Conservation (phyloP, 352 stramenopile species). For the Phytophthora ramorum region DNA sequence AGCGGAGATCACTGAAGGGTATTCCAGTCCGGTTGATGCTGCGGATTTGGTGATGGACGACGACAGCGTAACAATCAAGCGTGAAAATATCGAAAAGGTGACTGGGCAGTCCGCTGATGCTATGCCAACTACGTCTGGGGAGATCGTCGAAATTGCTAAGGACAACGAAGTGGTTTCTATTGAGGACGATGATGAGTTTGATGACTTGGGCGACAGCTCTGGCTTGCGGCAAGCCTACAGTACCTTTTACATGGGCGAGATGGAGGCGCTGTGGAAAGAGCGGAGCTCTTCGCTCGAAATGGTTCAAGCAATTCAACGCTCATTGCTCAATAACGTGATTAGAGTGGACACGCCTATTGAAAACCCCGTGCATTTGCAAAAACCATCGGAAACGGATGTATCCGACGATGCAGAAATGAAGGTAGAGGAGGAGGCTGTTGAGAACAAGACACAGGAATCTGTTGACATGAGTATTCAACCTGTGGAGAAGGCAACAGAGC, state of each 20-base stretch:
- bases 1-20: slow-evolving; percentile 17
- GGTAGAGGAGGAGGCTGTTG: slow-evolving; percentile 16
- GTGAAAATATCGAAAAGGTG: slow-evolving; percentile 49
- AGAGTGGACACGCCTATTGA: slow-evolving; percentile 4
- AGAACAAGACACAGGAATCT: slow-evolving; percentile 6
- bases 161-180: slow-evolving; percentile 7
- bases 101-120: slow-evolving; percentile 13
- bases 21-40: slow-evolving; percentile 13
- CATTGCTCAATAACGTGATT: slow-evolving; percentile 43
- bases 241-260: slow-evolving; percentile 83
- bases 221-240: slow-evolving; percentile 72
- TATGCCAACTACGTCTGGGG: not conserved
- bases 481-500: slow-evolving; percentile 8
- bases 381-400: not conserved
- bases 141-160: slow-evolving; percentile 32
- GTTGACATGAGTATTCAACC: slow-evolving; percentile 11
- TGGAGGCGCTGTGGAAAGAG: slow-evolving; percentile 86
- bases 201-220: slow-evolving; percentile 54
- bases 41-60: slow-evolving; percentile 27
- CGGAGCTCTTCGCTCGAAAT: slow-evolving; percentile 78
- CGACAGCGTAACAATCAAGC: slow-evolving; percentile 48
- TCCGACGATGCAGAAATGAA: slow-evolving; percentile 39
- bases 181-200: slow-evolving; percentile 25
- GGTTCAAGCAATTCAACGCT: slow-evolving; percentile 75
- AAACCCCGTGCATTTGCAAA: slow-evolving; percentile 11